Percentiles rank a stretch among this genome's conserved stretches.
phyloP scores from a whole-genome alignment of 75 land plant genomes.

The Chamaecyparis obtusa region DNA sequence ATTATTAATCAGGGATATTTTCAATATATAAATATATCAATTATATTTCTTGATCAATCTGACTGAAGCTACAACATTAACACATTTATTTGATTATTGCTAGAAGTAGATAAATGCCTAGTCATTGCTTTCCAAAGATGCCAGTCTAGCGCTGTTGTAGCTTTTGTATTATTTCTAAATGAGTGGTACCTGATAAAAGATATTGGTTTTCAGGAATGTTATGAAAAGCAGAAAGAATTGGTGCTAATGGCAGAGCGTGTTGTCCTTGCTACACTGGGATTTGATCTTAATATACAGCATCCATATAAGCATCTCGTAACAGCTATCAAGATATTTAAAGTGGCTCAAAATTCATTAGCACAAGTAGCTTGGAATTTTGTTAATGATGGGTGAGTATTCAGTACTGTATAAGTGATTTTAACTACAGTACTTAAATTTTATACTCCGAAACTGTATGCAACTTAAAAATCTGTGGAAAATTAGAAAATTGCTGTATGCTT shows the following conservation, averaged over 20 bases:
- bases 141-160: too few relatives aligned
- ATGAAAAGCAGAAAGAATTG: conserved; percentile 36
- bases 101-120: neutral
- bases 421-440: neutral
- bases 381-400: conserved; percentile 39
- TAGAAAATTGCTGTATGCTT: neutral
- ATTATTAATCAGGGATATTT: too few relatives aligned
- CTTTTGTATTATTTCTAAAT: neutral
- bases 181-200: neutral
- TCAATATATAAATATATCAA: too few relatives aligned
- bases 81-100: neutral
- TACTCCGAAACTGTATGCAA: neutral
- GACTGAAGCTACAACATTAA: too few relatives aligned
- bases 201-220: conserved; percentile 23
- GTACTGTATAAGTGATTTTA: neutral
- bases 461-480: neutral
- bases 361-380: conserved; percentile 54
- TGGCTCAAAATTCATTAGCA: conserved; percentile 29
- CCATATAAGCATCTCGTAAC: conserved; percentile 37
- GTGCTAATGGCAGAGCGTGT: conserved; percentile 39
- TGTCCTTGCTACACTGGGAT: conserved; percentile 38
- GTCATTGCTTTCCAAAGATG: too few relatives aligned
- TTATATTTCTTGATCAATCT: too few relatives aligned
- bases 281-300: conserved; percentile 42
- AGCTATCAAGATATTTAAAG: conserved; percentile 36